Conservation (phyloP, 345 rosid genomes). For the Ricinus communis region DNA sequence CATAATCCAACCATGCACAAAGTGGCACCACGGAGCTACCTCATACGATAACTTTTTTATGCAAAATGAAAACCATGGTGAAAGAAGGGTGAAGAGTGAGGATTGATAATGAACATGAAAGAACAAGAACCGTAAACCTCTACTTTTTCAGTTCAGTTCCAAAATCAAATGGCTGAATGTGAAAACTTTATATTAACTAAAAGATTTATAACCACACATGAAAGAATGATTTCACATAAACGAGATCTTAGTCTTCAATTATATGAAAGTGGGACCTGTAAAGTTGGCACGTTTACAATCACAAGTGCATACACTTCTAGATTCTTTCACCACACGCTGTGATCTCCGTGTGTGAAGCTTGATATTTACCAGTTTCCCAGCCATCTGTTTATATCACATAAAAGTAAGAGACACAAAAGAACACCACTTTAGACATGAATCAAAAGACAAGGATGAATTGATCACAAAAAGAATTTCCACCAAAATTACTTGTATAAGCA, state of each 20-base stretch:
- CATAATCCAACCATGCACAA: no score
- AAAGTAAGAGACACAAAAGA: constrained; percentile 6
- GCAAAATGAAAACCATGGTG: no score
- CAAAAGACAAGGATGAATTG: no score
- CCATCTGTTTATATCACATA: constrained; percentile 45
- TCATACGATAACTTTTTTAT: no score
- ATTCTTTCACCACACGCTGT: constrained; percentile 68
- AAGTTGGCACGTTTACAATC: constrained; percentile 65
- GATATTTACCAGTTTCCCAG: constrained; percentile 81
- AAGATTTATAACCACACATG: not conserved
- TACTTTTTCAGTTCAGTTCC: not conserved
- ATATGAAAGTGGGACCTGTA: constrained; percentile 29
- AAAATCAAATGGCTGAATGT: not conserved
- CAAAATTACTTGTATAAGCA: not conserved
- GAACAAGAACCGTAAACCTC: not conserved
- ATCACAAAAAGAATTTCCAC: constrained; percentile 9
- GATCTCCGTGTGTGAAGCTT: constrained; percentile 84
- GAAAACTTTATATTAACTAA: not conserved
- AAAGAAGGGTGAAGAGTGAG: no score
- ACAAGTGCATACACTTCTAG: constrained; percentile 76
- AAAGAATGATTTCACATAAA: constrained; percentile 6
- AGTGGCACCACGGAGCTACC: no score
- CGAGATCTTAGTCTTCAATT: not conserved
- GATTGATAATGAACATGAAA: not conserved
- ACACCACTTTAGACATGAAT: not conserved